Evolutionary conservation across 345 rosid genomes (phyloP), one percentile per base, ranked within the genome.

Genomic region (Raphanus sativus): DNA sequence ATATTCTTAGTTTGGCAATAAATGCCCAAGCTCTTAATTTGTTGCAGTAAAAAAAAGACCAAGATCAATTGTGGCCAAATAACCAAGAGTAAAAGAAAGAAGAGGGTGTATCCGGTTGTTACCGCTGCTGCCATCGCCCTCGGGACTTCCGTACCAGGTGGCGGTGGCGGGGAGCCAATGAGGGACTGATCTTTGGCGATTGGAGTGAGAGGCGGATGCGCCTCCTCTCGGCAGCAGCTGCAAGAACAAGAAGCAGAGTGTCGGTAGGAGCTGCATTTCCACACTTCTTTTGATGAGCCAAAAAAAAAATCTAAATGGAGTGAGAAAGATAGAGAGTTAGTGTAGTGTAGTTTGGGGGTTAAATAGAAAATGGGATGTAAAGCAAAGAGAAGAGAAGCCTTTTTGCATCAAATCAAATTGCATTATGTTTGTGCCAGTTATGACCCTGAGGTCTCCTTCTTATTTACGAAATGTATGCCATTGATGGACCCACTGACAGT

Each of bases 41-140:
- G 34, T 26, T 59, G 61, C 2, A 24, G 30, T 2, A 5, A 11
- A 59, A 26, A 24, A 24, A 25, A 25, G 1, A 11, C 0, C 8
- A 29, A 12, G 15, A 59, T 21, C 34, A 45, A 36, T 2, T 13
- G 17, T 56, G 29, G 61, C 29, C 61, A 56, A 55, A 21, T 17
- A 55, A 11, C 3, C 5, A 56, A 28, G 2, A 56, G 32, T 58
- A 58, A 58, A 58, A 60, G 34, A 60, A 28, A 60, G 34, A 60
- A 26, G 34, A 60, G 33, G 5, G 16, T 4, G 62, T 56, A 1
- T 30, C 4, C n/a, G 30, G 62, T 62, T 29, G 65, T 16, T 76
- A 93, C 98, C 98, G 75, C 84, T 89, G 70, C 97, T 94, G 52
- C 98, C 98, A 75, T 94, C 98, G 5, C 98, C 98, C n/a, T 92